Evolutionary conservation across 2,329 filamentous ascomycete species (phyloP).

Genomic region (Esteya vermicola): DNA sequence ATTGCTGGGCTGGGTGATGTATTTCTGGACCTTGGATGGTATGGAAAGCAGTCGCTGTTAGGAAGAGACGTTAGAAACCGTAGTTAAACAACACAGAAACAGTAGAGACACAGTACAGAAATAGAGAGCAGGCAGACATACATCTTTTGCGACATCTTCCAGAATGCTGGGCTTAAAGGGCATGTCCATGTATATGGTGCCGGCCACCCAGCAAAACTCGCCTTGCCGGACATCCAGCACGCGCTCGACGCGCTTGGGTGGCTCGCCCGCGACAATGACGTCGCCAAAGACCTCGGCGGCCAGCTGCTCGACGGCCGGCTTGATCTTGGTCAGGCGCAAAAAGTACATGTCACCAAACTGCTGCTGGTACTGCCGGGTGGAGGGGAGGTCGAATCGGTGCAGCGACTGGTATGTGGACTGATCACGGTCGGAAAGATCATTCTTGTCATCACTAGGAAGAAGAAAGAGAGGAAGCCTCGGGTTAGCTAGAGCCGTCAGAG

Average conservation of each 20-base stretch:
- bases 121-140: slow-evolving; percentile 17
- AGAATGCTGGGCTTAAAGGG: slow-evolving; percentile 89
- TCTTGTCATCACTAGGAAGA: slow-evolving; percentile 17
- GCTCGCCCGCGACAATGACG: slow-evolving; percentile 62
- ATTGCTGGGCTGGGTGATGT: slow-evolving; percentile 47
- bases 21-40: slow-evolving; percentile 63
- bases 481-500: too few relatives aligned
- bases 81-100: too few relatives aligned
- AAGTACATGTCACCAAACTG: slow-evolving; percentile 99
- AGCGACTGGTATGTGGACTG: slow-evolving; percentile 56
- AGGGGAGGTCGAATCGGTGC: slow-evolving; percentile 58
- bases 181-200: slow-evolving; percentile 97
- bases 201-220: slow-evolving; percentile 86
- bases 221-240: slow-evolving; percentile 94
- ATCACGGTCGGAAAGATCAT: slow-evolving; percentile 31
- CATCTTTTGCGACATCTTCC: slow-evolving; percentile 87
- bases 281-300: slow-evolving; percentile 65
- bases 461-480: neutral
- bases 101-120: slow-evolving; percentile 34
- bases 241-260: slow-evolving; percentile 62
- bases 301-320: slow-evolving; percentile 62
- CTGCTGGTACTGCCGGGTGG: slow-evolving; percentile 67
- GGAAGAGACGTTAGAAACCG: too few relatives aligned
- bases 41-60: slow-evolving; percentile 9
- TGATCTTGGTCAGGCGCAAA: slow-evolving; percentile 73